Evolutionary conservation across 2,329 filamentous ascomycete genomes (phyloP).

Genomic region (Xylaria sp.): DNA sequence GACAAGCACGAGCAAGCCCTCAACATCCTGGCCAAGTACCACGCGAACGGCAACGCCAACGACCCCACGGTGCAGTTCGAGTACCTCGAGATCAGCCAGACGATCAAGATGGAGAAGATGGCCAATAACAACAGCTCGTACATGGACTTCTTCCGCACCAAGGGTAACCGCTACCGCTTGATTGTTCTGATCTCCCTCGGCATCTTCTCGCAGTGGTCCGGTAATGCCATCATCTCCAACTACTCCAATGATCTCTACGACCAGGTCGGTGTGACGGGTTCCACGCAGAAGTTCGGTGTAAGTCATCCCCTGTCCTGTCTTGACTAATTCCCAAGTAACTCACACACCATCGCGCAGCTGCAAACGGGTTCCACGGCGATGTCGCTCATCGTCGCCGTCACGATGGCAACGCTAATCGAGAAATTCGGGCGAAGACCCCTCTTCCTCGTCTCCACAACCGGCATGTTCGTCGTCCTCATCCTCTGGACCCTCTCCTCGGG

Average conservation of each 20-base stretch:
- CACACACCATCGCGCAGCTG: slow-evolving; percentile 27
- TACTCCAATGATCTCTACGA: slow-evolving; percentile 51
- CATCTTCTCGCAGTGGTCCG: slow-evolving; percentile 56
- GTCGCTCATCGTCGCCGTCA: slow-evolving; percentile 47
- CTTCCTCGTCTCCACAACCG: slow-evolving; percentile 41
- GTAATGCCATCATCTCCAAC: slow-evolving; percentile 56
- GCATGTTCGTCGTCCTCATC: slow-evolving; percentile 45
- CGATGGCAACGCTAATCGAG: slow-evolving; percentile 50
- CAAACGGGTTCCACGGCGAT: slow-evolving; percentile 49
- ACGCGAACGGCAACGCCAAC: slow-evolving; percentile 48
- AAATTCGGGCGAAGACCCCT: slow-evolving; percentile 50
- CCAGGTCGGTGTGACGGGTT: slow-evolving; percentile 46
- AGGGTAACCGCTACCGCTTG: slow-evolving; percentile 53
- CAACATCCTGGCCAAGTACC: slow-evolving; percentile 49
- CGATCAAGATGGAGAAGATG: slow-evolving; percentile 47
- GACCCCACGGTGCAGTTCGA: slow-evolving; percentile 54
- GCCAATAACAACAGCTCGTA: slow-evolving; percentile 45
- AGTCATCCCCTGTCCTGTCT: slow-evolving; percentile 14
- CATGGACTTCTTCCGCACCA: slow-evolving; percentile 49
- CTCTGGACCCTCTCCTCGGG: slow-evolving; percentile 46
- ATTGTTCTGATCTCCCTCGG: slow-evolving; percentile 49
- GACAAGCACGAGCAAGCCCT: slow-evolving; percentile 52
- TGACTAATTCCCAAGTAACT: slow-evolving; percentile 18
- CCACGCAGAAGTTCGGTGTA: slow-evolving; percentile 42
- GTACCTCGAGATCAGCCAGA: slow-evolving; percentile 55